Evolutionary conservation across 2,329 filamentous ascomycete species (phyloP).

Genomic region (Monosporascus cannonballus): DNA sequence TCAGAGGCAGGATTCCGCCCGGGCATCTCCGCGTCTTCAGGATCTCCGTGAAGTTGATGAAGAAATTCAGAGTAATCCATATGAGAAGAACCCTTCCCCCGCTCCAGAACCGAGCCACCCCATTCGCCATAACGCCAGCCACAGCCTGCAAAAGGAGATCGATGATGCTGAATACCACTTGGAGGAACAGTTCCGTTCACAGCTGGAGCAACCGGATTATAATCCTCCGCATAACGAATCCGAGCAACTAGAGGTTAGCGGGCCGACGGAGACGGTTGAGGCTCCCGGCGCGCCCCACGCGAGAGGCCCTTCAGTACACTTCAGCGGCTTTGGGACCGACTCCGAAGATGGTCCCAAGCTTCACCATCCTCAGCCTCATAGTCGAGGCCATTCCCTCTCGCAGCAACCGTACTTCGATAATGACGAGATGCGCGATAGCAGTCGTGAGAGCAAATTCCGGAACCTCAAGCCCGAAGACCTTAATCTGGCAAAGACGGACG

Average conservation of each 20-base stretch:
- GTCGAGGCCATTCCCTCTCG: slow-evolving; percentile 64
- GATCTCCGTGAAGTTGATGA: slow-evolving; percentile 72
- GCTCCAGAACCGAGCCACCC: slow-evolving; percentile 44
- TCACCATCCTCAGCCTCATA: slow-evolving; percentile 70
- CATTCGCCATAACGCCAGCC: slow-evolving; percentile 63
- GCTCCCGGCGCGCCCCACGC: slow-evolving; percentile 27
- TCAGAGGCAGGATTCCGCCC: slow-evolving; percentile 45
- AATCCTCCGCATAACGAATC: slow-evolving; percentile 51
- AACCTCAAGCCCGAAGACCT: slow-evolving; percentile 34
- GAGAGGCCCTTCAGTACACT: slow-evolving; percentile 41
- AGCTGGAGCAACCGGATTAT: slow-evolving; percentile 73
- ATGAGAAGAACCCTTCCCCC: slow-evolving; percentile 45
- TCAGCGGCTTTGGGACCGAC: slow-evolving; percentile 47
- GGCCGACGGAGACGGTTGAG: slow-evolving; percentile 11
- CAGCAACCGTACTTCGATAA: slow-evolving; percentile 59
- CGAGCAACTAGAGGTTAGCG: slow-evolving; percentile 24
- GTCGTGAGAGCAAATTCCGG: slow-evolving; percentile 29
- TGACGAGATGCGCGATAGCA: slow-evolving; percentile 37
- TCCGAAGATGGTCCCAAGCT: slow-evolving; percentile 50
- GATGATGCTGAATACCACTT: slow-evolving; percentile 82
- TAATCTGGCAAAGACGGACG: slow-evolving; percentile 36
- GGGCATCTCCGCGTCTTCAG: slow-evolving; percentile 57
- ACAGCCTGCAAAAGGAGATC: slow-evolving; percentile 75
- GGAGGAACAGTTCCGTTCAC: slow-evolving; percentile 71
- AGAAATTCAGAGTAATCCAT: slow-evolving; percentile 39